Percentiles rank a stretch among this genome's conserved stretches.
phyloP scores from a whole-genome alignment of 352 stramenopile genomes.

The Pythium oligandrum region DNA sequence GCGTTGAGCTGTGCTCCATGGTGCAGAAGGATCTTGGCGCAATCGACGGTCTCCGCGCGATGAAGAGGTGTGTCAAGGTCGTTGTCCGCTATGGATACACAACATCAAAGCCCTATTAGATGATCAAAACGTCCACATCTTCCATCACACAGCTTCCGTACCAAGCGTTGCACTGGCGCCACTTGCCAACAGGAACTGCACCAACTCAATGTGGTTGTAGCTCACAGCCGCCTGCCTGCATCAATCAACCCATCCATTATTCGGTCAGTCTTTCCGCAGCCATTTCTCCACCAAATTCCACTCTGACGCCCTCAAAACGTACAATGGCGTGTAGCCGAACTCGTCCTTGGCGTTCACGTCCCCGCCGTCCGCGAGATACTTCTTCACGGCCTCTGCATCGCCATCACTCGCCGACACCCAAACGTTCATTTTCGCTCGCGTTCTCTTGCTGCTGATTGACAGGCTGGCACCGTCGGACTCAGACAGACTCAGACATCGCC shows the following conservation, averaged over 20 bases:
- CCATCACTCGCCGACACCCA: constrained; percentile 31
- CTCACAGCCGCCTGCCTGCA: constrained; percentile 33
- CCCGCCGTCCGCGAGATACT: constrained; percentile 18
- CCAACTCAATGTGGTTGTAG: constrained; percentile 32
- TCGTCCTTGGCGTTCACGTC: constrained; percentile 27
- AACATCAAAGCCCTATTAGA: background rate
- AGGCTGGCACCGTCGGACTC: constrained; percentile 2
- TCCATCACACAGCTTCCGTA: constrained; percentile 1
- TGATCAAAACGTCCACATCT: too few relatives aligned
- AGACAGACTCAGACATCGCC: constrained; percentile 10
- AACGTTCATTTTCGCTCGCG: constrained; percentile 22
- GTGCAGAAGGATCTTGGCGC: constrained; percentile 25
- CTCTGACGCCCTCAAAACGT: constrained; percentile 1
- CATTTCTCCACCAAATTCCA: constrained; percentile 1
- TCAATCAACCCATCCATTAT: constrained; percentile 2
- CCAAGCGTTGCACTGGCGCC: constrained; percentile 20
- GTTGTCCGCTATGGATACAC: constrained; percentile 16
- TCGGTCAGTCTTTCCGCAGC: constrained; percentile 1
- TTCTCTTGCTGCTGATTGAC: constrained; percentile 9
- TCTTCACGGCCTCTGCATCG: constrained; percentile 25
- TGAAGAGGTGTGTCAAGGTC: constrained; percentile 31
- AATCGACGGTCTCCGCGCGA: constrained; percentile 23
- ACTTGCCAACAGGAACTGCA: constrained; percentile 21
- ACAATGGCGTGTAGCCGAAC: constrained; percentile 34
- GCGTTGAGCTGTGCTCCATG: constrained; percentile 29